Evolutionary conservation across 2,329 filamentous ascomycete species (phyloP), one percentile per base, ranked within the genome.

Genomic region (Trichoderma gracile): DNA sequence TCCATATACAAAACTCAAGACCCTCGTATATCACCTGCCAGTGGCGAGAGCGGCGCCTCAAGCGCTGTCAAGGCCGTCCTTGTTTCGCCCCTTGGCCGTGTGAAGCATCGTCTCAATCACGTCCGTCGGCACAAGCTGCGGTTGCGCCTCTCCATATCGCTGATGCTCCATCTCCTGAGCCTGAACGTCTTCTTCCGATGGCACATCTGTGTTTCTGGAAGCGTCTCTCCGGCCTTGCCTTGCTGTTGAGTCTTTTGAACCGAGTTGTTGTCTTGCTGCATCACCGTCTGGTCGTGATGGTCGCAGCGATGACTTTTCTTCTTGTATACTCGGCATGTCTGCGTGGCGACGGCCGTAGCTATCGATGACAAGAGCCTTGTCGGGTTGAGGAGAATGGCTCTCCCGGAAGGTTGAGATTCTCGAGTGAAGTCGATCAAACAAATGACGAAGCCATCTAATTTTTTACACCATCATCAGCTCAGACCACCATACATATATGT

Each of bases 101-200:
- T 27, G 25, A 9, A 62, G 53, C 25, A 61, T 66, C n/a, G 60
- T 58, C 50, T 63, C n/a, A 33, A 69, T 66, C 42, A 69, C 23
- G 27, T 68, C 68, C 2, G 17, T 50, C 3, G 68, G 68, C 38
- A 69, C 68, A 27, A 68, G 30, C 40, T 69, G 68, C 46, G 68
- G 68, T 23, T 69, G 68, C 5, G 66, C 64, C 27, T 69, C 68
- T 40, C 68, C 68, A 15, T 65, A 59, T 40, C 64, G 52, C 43
- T 67, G 65, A 43, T 66, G 62, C 42, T 66, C 57, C 56, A 63
- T 46, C 54, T 60, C 59, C 6, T 27, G 19, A 9, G 40, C 58
- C 15, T 55, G 25, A 3, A 47, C n/a, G 15, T 30, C 45, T 27
- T 27, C 30, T 25, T 63, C 38, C 3, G 57, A 33, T 6, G 45